Evolutionary conservation across 176 grass and related monocot species (phyloP).

Genomic region (Eleusine coracana): DNA sequence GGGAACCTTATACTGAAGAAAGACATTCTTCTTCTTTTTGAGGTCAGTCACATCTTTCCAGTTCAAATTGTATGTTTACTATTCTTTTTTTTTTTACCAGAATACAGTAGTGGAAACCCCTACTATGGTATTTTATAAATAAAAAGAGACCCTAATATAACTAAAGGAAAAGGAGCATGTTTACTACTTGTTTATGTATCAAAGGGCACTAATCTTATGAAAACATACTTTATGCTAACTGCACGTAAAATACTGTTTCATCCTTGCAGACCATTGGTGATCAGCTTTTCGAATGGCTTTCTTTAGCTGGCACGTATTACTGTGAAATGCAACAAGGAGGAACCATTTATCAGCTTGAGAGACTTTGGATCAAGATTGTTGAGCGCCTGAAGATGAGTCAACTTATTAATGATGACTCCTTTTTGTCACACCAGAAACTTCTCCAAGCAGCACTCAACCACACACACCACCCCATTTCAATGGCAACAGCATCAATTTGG

Average conservation of each 20-base stretch:
- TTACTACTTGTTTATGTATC: constrained; percentile 3
- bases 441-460: constrained; percentile 54
- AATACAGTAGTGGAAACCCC: too few species aligned
- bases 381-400: constrained; percentile 49
- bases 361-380: constrained; percentile 53
- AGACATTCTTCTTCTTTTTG: constrained; percentile 51
- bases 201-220: background rate
- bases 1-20: constrained; percentile 34
- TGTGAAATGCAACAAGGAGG: constrained; percentile 35
- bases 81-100: background rate
- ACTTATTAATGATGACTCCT: constrained; percentile 42
- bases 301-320: constrained; percentile 38
- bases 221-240: constrained; percentile 3
- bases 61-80: background rate
- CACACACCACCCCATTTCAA: constrained; percentile 54
- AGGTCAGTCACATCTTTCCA: constrained; percentile 53
- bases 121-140: too few species aligned
- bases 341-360: constrained; percentile 47
- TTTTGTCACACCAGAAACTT: constrained; percentile 45
- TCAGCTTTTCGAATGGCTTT: constrained; percentile 55
- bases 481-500: constrained; percentile 26
- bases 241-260: background rate
- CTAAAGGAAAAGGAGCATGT: background rate
- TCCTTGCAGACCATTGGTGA: constrained; percentile 60
- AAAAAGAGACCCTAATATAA: too few species aligned